Base-by-base conservation (phyloP, 83 land plant genomes). In the Diphasiastrum complanatum region DNA sequence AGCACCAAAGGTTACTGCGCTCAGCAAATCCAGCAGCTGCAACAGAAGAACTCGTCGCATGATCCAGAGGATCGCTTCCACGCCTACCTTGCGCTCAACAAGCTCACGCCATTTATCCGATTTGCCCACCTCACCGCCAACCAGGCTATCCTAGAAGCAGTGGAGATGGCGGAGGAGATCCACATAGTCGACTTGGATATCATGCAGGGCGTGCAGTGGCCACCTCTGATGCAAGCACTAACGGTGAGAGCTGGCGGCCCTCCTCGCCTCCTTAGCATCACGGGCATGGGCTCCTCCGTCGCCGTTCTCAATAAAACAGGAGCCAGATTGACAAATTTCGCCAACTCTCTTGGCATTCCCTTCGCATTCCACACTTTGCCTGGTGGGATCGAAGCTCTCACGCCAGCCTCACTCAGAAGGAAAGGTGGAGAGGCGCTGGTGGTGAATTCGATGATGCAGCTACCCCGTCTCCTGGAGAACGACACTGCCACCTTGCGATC, bases 121-220 rank as follows among this genome's bases (percentile, higher is more conserved):
- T 73, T 81, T 30, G 85, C 78, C 3, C 82, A 85, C 46, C 78
- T 85, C 61, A 75, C 85, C 16, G 89, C 89, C 11, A 85, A 81
- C 58, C 89, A 85, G 53, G 81, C 82, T 36, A 85, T 85, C 24
- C 54, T 85, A 3, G 89, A 85, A 31, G 73, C 89, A 0, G 73
- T 76, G 18, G 31, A 54, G 4, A 41, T 60, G 20, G 81, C 75
- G 6, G 50, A 78, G 12, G 40, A 77, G 2, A 59, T 81, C 33
- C 89, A 85, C 45, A 63, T 85, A 12, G 53, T 85, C n/a, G 89
- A 85, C 63, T 85, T 69, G 56, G 85, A 81, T 32, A 78, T 85
- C 45, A 75, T 71, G 81, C 80, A 85, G 33, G 89, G 89, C 10
- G 49, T 78, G 5, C 89, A 85, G 33, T 85, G 89, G 89, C 79